Evolutionary conservation across 1,284 basidiomycete genomes (phyloP).

Genomic region (Lentinus polychrous): DNA sequence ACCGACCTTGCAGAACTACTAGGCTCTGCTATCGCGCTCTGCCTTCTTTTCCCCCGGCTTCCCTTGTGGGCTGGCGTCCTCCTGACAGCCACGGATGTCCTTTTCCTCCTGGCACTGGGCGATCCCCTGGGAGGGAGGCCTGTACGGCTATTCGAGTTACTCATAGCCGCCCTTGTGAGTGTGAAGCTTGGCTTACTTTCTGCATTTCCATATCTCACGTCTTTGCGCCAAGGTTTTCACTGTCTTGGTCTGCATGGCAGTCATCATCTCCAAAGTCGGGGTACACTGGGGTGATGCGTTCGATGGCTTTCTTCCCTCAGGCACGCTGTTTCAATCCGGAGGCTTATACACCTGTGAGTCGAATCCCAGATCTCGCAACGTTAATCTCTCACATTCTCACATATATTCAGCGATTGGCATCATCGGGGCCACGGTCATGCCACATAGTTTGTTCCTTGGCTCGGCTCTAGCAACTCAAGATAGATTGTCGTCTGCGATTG

Average conservation of each 20-base stretch:
- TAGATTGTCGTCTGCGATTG: constrained; percentile 33
- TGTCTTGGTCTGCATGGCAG: constrained; percentile 77
- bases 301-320: constrained; percentile 80
- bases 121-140: constrained; percentile 54
- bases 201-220: neutral
- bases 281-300: constrained; percentile 80
- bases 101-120: constrained; percentile 63
- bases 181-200: constrained; percentile 2
- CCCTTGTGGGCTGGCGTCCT: constrained; percentile 80
- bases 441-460: constrained; percentile 87
- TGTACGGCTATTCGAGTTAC: constrained; percentile 66
- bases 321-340: constrained; percentile 50
- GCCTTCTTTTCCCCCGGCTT: constrained; percentile 75
- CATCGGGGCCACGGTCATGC: constrained; percentile 83
- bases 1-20: constrained; percentile 75
- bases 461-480: constrained; percentile 82
- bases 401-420: constrained; percentile 67
- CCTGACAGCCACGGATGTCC: constrained; percentile 79
- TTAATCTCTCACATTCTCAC: constrained; percentile 8
- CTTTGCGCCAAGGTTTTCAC: constrained; percentile 53
- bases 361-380: neutral
- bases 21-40: constrained; percentile 74
- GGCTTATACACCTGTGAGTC: constrained; percentile 74
- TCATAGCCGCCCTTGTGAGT: constrained; percentile 56
- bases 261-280: constrained; percentile 70